Conservation (phyloP, 306 rosid species). For the Sophora flavescens region DNA sequence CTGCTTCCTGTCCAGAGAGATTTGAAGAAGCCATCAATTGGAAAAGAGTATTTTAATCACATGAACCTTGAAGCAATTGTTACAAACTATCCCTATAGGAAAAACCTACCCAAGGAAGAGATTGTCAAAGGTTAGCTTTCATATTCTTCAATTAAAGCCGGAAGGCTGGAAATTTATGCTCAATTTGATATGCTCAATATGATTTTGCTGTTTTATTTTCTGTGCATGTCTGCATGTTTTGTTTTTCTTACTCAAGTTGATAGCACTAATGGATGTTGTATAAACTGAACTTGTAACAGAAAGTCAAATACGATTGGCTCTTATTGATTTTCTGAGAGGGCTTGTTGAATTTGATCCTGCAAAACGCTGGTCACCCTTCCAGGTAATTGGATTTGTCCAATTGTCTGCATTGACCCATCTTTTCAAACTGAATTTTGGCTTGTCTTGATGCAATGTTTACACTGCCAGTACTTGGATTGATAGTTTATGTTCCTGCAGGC, state of each 20-base stretch:
- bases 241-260: conserved; percentile 30
- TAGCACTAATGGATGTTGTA: conserved; percentile 48
- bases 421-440: conserved; percentile 43
- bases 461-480: conserved; percentile 46
- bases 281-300: conserved; percentile 66
- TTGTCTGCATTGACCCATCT: conserved; percentile 7
- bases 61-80: conserved; percentile 94
- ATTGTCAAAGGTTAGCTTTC: conserved; percentile 75
- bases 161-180: conserved; percentile 35
- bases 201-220: conserved; percentile 13
- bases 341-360: conserved; percentile 97
- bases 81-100: conserved; percentile 85
- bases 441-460: conserved; percentile 38
- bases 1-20: conserved; percentile 80
- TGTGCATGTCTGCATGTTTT: conserved; percentile 3
- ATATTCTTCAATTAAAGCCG: neutral
- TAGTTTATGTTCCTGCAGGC: conserved; percentile 72
- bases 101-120: conserved; percentile 89
- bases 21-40: conserved; percentile 85
- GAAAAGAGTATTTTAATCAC: conserved; percentile 92
- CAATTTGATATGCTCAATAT: conserved; percentile 3
- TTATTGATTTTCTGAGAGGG: conserved; percentile 93
- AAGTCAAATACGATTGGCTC: conserved; percentile 84
- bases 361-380: conserved; percentile 98
- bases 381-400: conserved; percentile 60